Evolutionary conservation across 495 filamentous ascomycete species (phyloP).

Genomic region (Polyplosphaeria fusca): DNA sequence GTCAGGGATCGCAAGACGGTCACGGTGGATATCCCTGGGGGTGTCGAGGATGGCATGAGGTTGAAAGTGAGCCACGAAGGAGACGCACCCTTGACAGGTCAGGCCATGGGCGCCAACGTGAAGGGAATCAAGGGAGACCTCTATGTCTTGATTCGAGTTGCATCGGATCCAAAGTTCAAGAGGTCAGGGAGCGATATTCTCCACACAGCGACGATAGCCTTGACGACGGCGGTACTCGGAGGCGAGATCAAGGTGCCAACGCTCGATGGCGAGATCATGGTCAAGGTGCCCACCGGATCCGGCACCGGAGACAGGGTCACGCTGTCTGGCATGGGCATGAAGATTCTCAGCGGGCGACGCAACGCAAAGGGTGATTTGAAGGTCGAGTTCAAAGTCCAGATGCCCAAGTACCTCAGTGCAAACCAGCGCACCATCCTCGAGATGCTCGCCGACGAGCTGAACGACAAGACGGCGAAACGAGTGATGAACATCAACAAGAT

Average conservation of each 20-base stretch:
- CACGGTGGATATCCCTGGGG: slow-evolving; percentile 83
- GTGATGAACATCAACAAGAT: slow-evolving; percentile 70
- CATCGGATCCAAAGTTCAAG: slow-evolving; percentile 79
- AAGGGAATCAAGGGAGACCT: slow-evolving; percentile 72
- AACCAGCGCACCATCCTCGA: slow-evolving; percentile 91
- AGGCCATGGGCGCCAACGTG: slow-evolving; percentile 54
- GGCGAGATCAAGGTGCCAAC: slow-evolving; percentile 88
- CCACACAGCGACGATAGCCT: slow-evolving; percentile 84
- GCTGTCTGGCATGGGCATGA: slow-evolving; percentile 86
- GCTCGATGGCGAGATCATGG: slow-evolving; percentile 80
- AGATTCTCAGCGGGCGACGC: slow-evolving; percentile 60
- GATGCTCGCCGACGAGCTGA: slow-evolving; percentile 92
- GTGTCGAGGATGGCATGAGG: slow-evolving; percentile 93
- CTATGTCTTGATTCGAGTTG: slow-evolving; percentile 79
- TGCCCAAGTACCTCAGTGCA: slow-evolving; percentile 86
- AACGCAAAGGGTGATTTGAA: slow-evolving; percentile 70
- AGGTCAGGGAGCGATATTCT: slow-evolving; percentile 83
- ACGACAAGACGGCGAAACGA: slow-evolving; percentile 83
- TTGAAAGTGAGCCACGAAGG: slow-evolving; percentile 77
- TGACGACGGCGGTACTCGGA: slow-evolving; percentile 89
- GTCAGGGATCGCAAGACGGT: slow-evolving; percentile 73
- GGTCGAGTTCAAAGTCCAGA: slow-evolving; percentile 90
- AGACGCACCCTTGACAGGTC: slow-evolving; percentile 74
- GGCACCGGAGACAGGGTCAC: slow-evolving; percentile 89
- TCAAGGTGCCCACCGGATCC: slow-evolving; percentile 85